These are phyloP conservation scores for Xanthoconium purpureum DNA, from an alignment of 768 basidiomycete species.

Conservation along the genomic window DNA sequence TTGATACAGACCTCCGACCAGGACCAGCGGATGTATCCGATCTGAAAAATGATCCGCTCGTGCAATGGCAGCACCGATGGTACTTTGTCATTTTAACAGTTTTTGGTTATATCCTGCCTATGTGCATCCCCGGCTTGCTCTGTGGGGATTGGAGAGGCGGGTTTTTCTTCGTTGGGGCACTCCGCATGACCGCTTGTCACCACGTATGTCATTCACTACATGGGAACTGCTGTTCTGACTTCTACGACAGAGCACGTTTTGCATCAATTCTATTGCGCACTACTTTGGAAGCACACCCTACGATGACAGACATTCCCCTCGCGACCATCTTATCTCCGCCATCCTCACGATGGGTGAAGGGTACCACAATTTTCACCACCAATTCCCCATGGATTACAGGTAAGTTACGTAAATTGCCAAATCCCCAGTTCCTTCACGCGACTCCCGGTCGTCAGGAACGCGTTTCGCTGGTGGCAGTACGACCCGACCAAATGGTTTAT, in stretches of 20 bases:
- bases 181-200: conserved; percentile 73
- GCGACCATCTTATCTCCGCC: conserved; percentile 79
- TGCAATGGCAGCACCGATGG: conserved; percentile 75
- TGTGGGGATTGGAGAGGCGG: conserved; percentile 81
- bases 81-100: conserved; percentile 61
- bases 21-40: conserved; percentile 74
- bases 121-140: conserved; percentile 61
- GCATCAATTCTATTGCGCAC: conserved; percentile 86
- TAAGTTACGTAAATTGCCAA: not conserved
- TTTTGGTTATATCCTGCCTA: conserved; percentile 73
- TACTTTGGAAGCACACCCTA: conserved; percentile 80
- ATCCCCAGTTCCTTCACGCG: conserved; percentile 6
- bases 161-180: conserved; percentile 69
- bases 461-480: conserved; percentile 69
- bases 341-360: conserved; percentile 73
- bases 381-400: conserved; percentile 75
- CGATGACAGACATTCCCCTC: conserved; percentile 74
- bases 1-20: conserved; percentile 69
- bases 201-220: conserved; percentile 52
- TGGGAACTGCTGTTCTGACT: not conserved
- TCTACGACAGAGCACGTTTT: conserved; percentile 66
- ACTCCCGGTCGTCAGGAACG: conserved; percentile 46
- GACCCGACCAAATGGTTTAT: conserved; percentile 84
- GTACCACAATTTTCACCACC: conserved; percentile 78
- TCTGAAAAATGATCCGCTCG: conserved; percentile 61